phyloP scores from a whole-genome alignment of 2,329 filamentous ascomycete species.

The Cercospora sp. region DNA sequence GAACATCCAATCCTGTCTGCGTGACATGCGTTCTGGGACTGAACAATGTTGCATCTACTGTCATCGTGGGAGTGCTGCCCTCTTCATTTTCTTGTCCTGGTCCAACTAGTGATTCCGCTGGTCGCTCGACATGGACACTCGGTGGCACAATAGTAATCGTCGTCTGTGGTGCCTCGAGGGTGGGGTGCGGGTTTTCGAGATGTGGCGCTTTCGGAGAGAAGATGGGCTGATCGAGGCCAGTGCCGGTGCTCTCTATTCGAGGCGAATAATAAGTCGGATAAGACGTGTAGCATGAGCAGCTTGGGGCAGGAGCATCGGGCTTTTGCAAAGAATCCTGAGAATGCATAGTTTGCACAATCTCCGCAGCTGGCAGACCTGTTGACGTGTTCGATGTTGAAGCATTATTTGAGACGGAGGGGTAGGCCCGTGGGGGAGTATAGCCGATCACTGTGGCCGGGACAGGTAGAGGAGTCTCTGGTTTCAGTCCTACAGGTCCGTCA shows the following conservation, averaged over 20 bases:
- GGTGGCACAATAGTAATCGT: not conserved
- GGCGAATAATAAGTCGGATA: not conserved
- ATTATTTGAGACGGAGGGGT: not conserved
- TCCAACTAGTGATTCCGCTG: not conserved
- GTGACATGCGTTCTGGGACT: conserved; percentile 8
- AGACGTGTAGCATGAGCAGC: not conserved
- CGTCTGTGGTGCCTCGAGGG: not conserved
- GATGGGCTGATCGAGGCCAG: not conserved
- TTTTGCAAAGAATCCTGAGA: not conserved
- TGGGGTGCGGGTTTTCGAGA: not conserved
- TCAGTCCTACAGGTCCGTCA: not conserved
- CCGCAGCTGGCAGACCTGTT: not conserved
- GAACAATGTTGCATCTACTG: not conserved
- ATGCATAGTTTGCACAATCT: conserved; percentile 1
- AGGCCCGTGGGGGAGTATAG: not conserved
- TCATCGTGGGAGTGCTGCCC: not conserved
- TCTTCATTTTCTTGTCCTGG: not conserved
- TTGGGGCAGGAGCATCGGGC: not conserved
- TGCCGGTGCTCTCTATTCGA: not conserved
- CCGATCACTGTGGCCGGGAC: not conserved
- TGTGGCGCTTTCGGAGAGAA: not conserved
- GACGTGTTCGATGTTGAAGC: not conserved
- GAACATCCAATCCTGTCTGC: not conserved
- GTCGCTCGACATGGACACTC: not conserved
- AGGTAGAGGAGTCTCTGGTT: not conserved